Conservation (phyloP, 352 stramenopile species). For the Ophiocytium majus region DNA sequence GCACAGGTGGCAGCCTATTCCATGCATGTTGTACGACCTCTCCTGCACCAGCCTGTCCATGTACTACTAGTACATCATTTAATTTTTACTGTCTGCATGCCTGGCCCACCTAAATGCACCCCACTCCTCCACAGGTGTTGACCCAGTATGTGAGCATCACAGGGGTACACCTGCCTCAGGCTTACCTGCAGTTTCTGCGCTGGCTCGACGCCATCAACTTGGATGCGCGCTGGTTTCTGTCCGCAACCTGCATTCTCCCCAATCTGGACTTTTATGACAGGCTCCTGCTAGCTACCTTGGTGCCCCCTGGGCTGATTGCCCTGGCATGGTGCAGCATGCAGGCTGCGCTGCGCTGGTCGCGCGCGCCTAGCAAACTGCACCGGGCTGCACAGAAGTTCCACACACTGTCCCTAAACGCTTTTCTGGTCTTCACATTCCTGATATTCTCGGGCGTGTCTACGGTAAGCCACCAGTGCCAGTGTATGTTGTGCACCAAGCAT, state of each 20-base stretch:
- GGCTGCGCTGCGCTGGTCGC: not conserved
- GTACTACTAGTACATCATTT: no score
- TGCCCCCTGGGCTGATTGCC: not conserved
- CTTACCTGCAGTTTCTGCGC: not conserved
- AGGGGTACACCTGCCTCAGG: not conserved
- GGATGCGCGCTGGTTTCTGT: not conserved
- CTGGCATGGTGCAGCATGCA: not conserved
- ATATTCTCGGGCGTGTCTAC: not conserved
- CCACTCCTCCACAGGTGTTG: not conserved
- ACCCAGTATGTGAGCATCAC: conserved; percentile 9
- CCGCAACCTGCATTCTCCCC: not conserved
- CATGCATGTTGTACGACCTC: no score
- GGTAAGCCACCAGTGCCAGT: no score
- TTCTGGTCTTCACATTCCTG: not conserved
- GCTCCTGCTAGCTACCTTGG: not conserved
- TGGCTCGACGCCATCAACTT: conserved; percentile 21
- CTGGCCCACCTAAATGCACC: no score
- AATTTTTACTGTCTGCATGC: no score
- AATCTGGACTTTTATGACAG: not conserved
- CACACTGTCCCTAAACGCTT: not conserved
- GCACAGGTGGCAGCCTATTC: no score
- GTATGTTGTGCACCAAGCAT: no score
- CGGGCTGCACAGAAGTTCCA: not conserved
- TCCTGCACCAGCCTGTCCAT: no score
- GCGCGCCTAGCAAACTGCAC: not conserved